A percentile compares a stretch with the other conserved stretches of the same genome.
phyloP scores from a whole-genome alignment of 2,329 filamentous ascomycete species.

The Ophiostoma angusticollis region DNA sequence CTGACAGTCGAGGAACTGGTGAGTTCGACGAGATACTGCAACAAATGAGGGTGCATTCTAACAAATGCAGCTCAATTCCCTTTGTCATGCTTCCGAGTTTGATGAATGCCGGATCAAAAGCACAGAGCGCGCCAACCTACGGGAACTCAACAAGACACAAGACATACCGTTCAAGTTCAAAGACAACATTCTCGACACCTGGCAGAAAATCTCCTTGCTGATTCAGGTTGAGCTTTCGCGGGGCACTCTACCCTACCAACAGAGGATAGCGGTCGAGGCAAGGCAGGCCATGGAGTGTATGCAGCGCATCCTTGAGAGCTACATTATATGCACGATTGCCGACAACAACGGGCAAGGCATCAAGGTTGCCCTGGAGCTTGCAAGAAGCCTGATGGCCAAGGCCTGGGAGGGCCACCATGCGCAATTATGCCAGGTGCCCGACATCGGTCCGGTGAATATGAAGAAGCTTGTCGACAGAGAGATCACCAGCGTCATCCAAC shows the following conservation, averaged over 20 bases:
- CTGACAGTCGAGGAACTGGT: constrained; percentile 57
- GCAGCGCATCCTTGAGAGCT: constrained; percentile 58
- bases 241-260: constrained; percentile 42
- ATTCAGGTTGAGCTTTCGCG: constrained; percentile 58
- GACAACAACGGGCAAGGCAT: constrained; percentile 52
- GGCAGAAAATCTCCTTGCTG: constrained; percentile 66
- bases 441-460: constrained; percentile 62
- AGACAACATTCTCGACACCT: constrained; percentile 49
- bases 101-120: constrained; percentile 57
- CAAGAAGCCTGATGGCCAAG: constrained; percentile 60
- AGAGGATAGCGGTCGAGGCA: constrained; percentile 44
- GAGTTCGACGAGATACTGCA: constrained; percentile 19
- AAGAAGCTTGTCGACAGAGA: constrained; percentile 60
- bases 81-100: constrained; percentile 62
- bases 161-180: constrained; percentile 60
- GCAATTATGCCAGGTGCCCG: constrained; percentile 72
- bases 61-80: constrained; percentile 43
- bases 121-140: constrained; percentile 56
- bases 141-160: constrained; percentile 55
- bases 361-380: constrained; percentile 60
- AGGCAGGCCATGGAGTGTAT: constrained; percentile 54
- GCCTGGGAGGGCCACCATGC: constrained; percentile 71
- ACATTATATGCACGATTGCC: constrained; percentile 56
- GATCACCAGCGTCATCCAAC: constrained; percentile 56
- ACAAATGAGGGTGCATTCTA: not conserved